A percentile compares a stretch with the other conserved stretches of the same genome.
These are phyloP conservation scores for Solanum lignicaule DNA, from an alignment of 257 asterid genomes.

Conservation along the genomic window DNA sequence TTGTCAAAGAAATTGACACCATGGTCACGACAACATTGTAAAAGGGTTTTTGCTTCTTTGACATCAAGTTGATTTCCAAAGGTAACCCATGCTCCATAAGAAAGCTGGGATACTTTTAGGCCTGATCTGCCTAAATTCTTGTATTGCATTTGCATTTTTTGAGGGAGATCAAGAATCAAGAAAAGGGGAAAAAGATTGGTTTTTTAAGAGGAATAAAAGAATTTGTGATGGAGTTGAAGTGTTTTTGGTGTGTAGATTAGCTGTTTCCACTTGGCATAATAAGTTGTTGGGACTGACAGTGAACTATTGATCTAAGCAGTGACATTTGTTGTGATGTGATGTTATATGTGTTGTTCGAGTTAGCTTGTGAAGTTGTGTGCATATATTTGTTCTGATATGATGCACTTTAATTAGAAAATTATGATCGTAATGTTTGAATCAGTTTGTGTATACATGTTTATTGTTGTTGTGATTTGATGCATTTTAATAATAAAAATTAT, in stretches of 20 bases:
- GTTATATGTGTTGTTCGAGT: too few species aligned
- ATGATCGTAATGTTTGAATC: accelerated
- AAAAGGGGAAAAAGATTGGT: not conserved
- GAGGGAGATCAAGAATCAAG: not conserved
- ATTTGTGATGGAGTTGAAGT: not conserved
- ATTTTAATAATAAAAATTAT: too few species aligned
- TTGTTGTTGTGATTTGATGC: too few species aligned
- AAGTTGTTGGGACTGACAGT: not conserved
- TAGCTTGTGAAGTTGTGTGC: too few species aligned
- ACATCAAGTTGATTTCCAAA: constrained; percentile 96
- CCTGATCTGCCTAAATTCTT: constrained; percentile 89
- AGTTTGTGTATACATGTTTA: too few species aligned
- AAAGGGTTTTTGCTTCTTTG: constrained; percentile 83
- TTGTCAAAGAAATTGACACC: constrained; percentile 97
- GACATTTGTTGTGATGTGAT: not conserved
- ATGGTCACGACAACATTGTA: constrained; percentile 85
- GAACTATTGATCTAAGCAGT: not conserved
- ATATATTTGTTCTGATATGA: too few species aligned
- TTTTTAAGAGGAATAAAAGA: not conserved
- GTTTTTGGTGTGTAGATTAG: not conserved
- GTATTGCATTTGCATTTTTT: constrained; percentile 57
- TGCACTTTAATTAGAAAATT: not conserved
- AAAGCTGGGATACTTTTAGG: constrained; percentile 84
- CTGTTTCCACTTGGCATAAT: not conserved
- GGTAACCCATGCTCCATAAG: constrained; percentile 94